Evolutionary conservation across 305 asterid species (phyloP).

Genomic region (Plantago lanceolata): DNA sequence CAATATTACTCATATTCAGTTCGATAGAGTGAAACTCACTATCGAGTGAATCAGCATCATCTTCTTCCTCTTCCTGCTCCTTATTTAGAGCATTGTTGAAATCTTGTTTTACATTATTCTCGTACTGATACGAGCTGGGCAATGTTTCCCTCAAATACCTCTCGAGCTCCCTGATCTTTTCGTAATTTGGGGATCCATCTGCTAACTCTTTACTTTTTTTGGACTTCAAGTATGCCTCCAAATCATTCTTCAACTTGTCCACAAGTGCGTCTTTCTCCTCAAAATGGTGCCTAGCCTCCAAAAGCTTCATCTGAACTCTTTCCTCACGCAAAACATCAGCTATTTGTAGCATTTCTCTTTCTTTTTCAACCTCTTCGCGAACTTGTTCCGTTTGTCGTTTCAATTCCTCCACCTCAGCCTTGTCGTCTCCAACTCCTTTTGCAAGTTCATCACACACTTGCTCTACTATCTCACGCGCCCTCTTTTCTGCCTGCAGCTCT

Average conservation of each 20-base stretch:
- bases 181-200: constrained; percentile 59
- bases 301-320: constrained; percentile 89
- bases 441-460: constrained; percentile 87
- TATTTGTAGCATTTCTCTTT: constrained; percentile 89
- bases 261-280: constrained; percentile 86
- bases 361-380: constrained; percentile 77
- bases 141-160: constrained; percentile 67
- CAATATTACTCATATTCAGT: constrained; percentile 52
- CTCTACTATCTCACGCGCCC: constrained; percentile 69
- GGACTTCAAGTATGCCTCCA: constrained; percentile 59
- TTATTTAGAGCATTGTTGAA: not conserved
- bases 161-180: constrained; percentile 73
- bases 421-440: constrained; percentile 66
- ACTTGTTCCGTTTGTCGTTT: constrained; percentile 66
- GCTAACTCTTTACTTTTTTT: constrained; percentile 42
- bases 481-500: constrained; percentile 67
- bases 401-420: constrained; percentile 70
- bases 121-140: constrained; percentile 37
- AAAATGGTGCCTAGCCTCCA: constrained; percentile 79
- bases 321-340: constrained; percentile 85
- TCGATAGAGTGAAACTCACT: constrained; percentile 84
- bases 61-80: constrained; percentile 5
- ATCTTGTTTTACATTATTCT: constrained; percentile 31
- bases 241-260: constrained; percentile 60
- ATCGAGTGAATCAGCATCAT: constrained; percentile 39